Conservation (phyloP, 805 yeast genomes). For the Candida patagonica region DNA sequence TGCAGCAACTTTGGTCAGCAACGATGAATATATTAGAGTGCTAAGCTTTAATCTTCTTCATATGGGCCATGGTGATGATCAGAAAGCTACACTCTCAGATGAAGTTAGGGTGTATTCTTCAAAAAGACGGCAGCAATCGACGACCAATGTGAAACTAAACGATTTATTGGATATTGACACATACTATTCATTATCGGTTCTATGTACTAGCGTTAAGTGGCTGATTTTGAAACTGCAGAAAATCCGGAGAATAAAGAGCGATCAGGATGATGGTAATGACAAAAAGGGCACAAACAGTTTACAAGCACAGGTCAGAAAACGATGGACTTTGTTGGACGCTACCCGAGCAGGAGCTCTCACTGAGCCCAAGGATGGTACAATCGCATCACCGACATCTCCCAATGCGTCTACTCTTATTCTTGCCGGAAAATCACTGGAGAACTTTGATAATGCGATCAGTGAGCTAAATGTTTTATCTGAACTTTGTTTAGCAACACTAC, state of each 20-base stretch:
- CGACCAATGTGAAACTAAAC: constrained; percentile 30
- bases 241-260: constrained; percentile 34
- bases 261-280: constrained; percentile 6
- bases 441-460: constrained; percentile 22
- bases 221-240: constrained; percentile 51
- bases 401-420: constrained; percentile 12
- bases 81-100: constrained; percentile 7
- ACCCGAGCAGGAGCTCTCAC: constrained; percentile 1
- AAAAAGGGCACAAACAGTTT: constrained; percentile 4
- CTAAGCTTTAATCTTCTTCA: not conserved
- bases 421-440: constrained; percentile 19
- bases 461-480: constrained; percentile 20
- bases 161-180: constrained; percentile 48
- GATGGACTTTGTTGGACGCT: constrained; percentile 27
- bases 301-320: constrained; percentile 18
- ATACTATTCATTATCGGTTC: constrained; percentile 41
- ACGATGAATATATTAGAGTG: constrained; percentile 1
- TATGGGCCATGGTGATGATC: not conserved
- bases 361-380: not conserved
- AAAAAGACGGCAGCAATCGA: constrained; percentile 13
- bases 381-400: constrained; percentile 4
- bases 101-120: constrained; percentile 19
- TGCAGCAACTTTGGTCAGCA: constrained; percentile 7
- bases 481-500: constrained; percentile 33
- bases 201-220: constrained; percentile 50